Evolutionary conservation across 2,329 filamentous ascomycete genomes (phyloP).

Genomic region (Pseudocercospora ulei): DNA sequence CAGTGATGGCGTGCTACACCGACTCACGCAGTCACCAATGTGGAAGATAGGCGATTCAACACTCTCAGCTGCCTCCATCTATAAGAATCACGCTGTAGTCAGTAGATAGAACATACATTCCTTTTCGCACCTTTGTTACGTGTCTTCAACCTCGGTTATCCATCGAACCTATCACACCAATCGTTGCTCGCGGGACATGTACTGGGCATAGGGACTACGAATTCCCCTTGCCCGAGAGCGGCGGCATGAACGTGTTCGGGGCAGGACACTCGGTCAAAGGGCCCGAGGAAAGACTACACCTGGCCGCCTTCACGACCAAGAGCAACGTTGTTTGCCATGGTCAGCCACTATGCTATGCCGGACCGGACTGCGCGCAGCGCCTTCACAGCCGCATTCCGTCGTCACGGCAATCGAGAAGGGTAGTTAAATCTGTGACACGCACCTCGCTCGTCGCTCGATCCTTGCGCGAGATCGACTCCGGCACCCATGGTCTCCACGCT

Average conservation of each 20-base stretch:
- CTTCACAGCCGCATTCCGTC: too few relatives aligned
- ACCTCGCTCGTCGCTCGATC: neutral
- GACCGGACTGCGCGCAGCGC: neutral
- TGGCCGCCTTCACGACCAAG: constrained; percentile 7
- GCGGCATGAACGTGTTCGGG: constrained; percentile 33
- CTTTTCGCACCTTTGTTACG: too few relatives aligned
- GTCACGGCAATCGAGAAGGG: neutral
- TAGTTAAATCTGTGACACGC: neutral
- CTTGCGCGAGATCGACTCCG: neutral
- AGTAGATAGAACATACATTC: too few relatives aligned
- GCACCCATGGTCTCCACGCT: constrained; percentile 20
- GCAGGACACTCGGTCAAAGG: constrained; percentile 35
- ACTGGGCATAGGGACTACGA: constrained; percentile 60
- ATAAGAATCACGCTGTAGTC: too few relatives aligned
- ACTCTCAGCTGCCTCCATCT: too few relatives aligned
- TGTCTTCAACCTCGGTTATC: too few relatives aligned
- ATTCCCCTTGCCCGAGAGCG: constrained; percentile 42
- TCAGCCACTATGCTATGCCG: constrained; percentile 1
- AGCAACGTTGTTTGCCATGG: too few relatives aligned
- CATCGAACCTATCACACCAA: too few relatives aligned
- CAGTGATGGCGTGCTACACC: too few relatives aligned
- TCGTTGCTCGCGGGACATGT: constrained; percentile 61
- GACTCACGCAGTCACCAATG: too few relatives aligned
- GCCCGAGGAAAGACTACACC: constrained; percentile 35
- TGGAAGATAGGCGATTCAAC: too few relatives aligned